Percentiles rank a stretch among this genome's conserved stretches.
Evolutionary conservation across 352 stramenopile genomes (phyloP).

Genomic region (Globisporangium paddicum): DNA sequence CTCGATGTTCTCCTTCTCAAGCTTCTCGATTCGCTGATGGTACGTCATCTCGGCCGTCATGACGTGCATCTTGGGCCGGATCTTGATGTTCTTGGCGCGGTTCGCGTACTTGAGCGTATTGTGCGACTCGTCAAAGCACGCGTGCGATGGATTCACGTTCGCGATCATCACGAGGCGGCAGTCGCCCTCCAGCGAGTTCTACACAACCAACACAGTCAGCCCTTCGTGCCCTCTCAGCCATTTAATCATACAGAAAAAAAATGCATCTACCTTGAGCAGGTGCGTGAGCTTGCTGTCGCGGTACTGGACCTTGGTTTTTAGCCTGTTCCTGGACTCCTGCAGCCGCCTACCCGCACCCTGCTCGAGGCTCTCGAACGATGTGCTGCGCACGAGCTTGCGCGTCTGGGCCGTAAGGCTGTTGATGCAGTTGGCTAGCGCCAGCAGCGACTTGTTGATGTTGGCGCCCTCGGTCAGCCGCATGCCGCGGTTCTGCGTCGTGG

Average conservation of each 20-base stretch:
- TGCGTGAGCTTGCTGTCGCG: conserved; percentile 86
- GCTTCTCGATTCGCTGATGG: conserved; percentile 48
- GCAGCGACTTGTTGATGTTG: conserved; percentile 70
- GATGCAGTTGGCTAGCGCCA: conserved; percentile 88
- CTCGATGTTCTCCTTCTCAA: conserved; percentile 48
- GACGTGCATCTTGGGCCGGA: conserved; percentile 78
- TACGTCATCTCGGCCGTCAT: conserved; percentile 69
- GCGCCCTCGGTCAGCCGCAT: conserved; percentile 54
- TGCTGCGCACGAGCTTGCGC: conserved; percentile 20
- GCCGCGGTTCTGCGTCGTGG: conserved; percentile 69
- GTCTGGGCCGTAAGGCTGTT: conserved; percentile 69
- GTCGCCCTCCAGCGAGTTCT: conserved; percentile 86
- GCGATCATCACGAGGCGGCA: conserved; percentile 90
- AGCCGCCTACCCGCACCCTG: conserved; percentile 16
- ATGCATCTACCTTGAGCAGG: conserved; percentile 59
- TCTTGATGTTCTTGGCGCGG: conserved; percentile 90
- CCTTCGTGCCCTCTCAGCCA: neutral
- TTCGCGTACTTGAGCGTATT: conserved; percentile 91
- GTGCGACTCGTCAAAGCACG: conserved; percentile 85
- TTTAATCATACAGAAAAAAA: no score
- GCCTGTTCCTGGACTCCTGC: conserved; percentile 21
- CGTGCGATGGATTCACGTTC: conserved; percentile 74
- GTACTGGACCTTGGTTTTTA: conserved; percentile 63
- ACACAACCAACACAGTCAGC: neutral
- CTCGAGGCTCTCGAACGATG: conserved; percentile 27